These are phyloP conservation scores for Handroanthus guayacan DNA, from an alignment of 257 asterid species.

Conservation along the genomic window DNA sequence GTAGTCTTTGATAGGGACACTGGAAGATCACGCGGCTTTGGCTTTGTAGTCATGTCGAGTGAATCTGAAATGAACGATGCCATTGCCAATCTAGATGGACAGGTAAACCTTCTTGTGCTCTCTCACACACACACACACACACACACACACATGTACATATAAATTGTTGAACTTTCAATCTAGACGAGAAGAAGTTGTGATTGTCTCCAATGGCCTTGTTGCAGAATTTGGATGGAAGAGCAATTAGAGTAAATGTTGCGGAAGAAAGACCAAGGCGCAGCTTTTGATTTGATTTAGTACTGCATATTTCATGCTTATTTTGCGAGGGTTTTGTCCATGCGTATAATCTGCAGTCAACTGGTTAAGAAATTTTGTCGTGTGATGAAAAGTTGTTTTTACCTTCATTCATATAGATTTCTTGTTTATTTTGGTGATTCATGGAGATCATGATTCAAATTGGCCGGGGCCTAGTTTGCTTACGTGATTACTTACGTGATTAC, in stretches of 20 bases:
- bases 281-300: conserved; percentile 38
- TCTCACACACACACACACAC: not conserved
- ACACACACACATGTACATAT: not conserved
- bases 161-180: not conserved
- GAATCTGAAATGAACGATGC: conserved; percentile 86
- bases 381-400: conserved; percentile 2
- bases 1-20: conserved; percentile 81
- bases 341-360: not conserved
- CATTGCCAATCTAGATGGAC: conserved; percentile 86
- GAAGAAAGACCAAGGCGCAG: conserved; percentile 48
- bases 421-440: conserved; percentile 18
- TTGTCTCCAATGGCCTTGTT: conserved; percentile 15
- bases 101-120: conserved; percentile 49
- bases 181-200: not conserved
- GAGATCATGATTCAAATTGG: not conserved
- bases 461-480: not conserved
- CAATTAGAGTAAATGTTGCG: conserved; percentile 53
- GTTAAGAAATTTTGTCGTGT: conserved; percentile 28
- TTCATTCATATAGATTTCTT: conserved; percentile 17
- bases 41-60: conserved; percentile 82
- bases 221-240: conserved; percentile 63
- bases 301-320: conserved; percentile 20
- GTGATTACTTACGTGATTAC: too few relatives aligned
- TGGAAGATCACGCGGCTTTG: conserved; percentile 94
- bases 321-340: conserved; percentile 28